Evolutionary conservation across 2,329 filamentous ascomycete species (phyloP).

Genomic region (Teratosphaeria zuluensis): DNA sequence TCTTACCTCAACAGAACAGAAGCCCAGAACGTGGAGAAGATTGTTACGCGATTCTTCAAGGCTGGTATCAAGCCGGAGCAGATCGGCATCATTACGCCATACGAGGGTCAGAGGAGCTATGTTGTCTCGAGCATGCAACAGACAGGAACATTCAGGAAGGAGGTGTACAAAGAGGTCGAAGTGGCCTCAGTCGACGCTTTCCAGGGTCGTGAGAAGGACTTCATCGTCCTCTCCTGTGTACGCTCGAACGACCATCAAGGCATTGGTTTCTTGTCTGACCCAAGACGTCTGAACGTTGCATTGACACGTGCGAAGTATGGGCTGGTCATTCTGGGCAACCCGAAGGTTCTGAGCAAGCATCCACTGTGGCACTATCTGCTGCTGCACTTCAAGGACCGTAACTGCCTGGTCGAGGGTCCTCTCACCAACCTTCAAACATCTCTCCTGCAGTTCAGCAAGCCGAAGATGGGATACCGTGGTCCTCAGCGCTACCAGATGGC

Average conservation of each 20-base stretch:
- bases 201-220: conserved; percentile 97
- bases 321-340: conserved; percentile 91
- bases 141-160: conserved; percentile 94
- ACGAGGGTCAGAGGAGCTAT: conserved; percentile 96
- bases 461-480: conserved; percentile 82
- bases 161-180: conserved; percentile 96
- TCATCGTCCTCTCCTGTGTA: conserved; percentile 94
- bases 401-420: conserved; percentile 91
- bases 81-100: conserved; percentile 97
- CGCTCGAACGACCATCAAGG: conserved; percentile 98
- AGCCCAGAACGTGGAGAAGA: conserved; percentile 95
- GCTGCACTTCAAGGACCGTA: conserved; percentile 91
- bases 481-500: conserved; percentile 81
- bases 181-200: conserved; percentile 98
- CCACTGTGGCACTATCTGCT: conserved; percentile 94
- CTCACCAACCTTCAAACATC: conserved; percentile 93
- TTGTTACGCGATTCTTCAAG: conserved; percentile 97
- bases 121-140: conserved; percentile 99
- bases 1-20: conserved; percentile 98
- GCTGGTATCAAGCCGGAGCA: conserved; percentile 87
- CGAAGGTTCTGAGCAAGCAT: conserved; percentile 94
- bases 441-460: conserved; percentile 85
- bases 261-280: conserved; percentile 96
- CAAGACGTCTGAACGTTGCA: conserved; percentile 91
- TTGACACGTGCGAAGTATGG: conserved; percentile 96